Percentiles rank a stretch among this genome's conserved stretches.
These are phyloP conservation scores for Camptophora hylomeconis DNA, from an alignment of 2,329 filamentous ascomycete species.

Conservation along the genomic window DNA sequence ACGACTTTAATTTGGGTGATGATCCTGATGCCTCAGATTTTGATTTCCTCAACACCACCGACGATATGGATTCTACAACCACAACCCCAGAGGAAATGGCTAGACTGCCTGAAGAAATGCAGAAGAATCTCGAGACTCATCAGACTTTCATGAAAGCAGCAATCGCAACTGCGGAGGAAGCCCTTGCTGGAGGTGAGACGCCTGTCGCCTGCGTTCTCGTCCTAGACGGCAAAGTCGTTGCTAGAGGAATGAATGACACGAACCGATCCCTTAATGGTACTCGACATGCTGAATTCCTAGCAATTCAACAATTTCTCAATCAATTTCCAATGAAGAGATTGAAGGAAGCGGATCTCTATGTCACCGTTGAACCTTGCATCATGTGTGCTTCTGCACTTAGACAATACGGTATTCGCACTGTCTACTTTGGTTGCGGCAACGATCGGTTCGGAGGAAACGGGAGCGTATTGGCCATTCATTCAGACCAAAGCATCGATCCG, in stretches of 20 bases:
- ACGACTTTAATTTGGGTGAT: too few relatives aligned
- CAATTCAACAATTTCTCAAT: slow-evolving; percentile 53
- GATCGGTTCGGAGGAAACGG: slow-evolving; percentile 95
- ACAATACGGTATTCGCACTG: slow-evolving; percentile 74
- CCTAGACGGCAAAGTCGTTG: slow-evolving; percentile 64
- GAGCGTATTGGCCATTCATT: slow-evolving; percentile 59
- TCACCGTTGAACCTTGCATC: slow-evolving; percentile 95
- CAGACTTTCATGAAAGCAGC: slow-evolving; percentile 19
- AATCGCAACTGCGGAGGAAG: slow-evolving; percentile 51
- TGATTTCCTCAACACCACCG: too few relatives aligned
- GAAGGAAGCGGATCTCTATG: slow-evolving; percentile 68
- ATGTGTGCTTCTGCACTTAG: slow-evolving; percentile 93
- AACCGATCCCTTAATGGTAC: slow-evolving; percentile 81
- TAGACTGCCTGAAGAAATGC: slow-evolving; percentile 15
- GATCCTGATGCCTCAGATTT: too few relatives aligned
- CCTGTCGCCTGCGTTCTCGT: slow-evolving; percentile 95
- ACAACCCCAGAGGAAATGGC: too few relatives aligned
- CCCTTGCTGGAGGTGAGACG: slow-evolving; percentile 76
- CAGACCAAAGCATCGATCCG: slow-evolving; percentile 46
- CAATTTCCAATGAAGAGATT: slow-evolving; percentile 57
- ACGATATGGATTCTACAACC: too few relatives aligned
- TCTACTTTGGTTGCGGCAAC: slow-evolving; percentile 91
- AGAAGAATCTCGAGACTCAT: slow-evolving; percentile 14
- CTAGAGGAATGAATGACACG: slow-evolving; percentile 90
- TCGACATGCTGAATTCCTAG: slow-evolving; percentile 89